These are phyloP conservation scores for Trypethelium eluteriae DNA, from an alignment of 495 filamentous ascomycete species.

Conservation along the genomic window DNA sequence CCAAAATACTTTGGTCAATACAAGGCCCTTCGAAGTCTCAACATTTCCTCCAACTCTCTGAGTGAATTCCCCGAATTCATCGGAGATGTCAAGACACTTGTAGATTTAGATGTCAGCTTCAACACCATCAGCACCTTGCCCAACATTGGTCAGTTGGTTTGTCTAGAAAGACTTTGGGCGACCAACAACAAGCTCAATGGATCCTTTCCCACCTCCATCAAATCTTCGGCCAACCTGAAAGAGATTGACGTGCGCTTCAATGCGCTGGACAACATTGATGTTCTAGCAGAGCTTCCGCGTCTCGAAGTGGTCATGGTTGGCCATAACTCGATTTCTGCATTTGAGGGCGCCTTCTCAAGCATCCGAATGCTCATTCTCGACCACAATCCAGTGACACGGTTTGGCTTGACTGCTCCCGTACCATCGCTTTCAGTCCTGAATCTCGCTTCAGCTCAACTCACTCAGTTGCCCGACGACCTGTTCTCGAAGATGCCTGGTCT, in stretches of 20 bases:
- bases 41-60: constrained; percentile 87
- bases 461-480: constrained; percentile 71
- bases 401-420: constrained; percentile 67
- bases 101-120: constrained; percentile 95
- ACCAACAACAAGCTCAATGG: constrained; percentile 87
- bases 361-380: constrained; percentile 78
- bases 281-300: constrained; percentile 70
- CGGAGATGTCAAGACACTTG: constrained; percentile 69
- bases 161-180: constrained; percentile 82
- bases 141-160: constrained; percentile 66
- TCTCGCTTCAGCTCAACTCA: constrained; percentile 77
- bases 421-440: constrained; percentile 79
- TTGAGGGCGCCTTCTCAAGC: constrained; percentile 75
- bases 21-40: constrained; percentile 66
- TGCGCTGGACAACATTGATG: constrained; percentile 72
- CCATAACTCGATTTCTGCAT: constrained; percentile 84
- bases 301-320: constrained; percentile 80
- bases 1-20: constrained; percentile 77
- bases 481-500: constrained; percentile 83
- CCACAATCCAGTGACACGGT: constrained; percentile 87
- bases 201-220: constrained; percentile 61
- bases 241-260: constrained; percentile 96
- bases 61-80: constrained; percentile 76
- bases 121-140: constrained; percentile 75
- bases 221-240: constrained; percentile 64